Conservation (phyloP, 208 protist genomes). For the Acanthamoeba culbertsoni region DNA sequence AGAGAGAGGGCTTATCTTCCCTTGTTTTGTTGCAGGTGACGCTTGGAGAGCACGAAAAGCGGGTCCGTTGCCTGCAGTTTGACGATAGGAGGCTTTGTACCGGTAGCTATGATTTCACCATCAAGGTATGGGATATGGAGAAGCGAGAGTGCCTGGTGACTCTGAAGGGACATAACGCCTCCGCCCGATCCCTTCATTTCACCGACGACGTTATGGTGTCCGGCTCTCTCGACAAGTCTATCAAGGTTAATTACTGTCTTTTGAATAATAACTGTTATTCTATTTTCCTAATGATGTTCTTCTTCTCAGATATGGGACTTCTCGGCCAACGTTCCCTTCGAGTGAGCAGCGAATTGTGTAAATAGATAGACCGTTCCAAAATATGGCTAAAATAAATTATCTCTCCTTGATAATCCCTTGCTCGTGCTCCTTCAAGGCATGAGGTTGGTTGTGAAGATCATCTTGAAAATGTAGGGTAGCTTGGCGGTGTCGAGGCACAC, state of each 20-base stretch:
- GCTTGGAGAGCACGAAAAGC: background rate
- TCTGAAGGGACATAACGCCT: slow-evolving; percentile 25
- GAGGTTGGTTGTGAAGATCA: slow-evolving; percentile 81
- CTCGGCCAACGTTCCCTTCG: slow-evolving; percentile 22
- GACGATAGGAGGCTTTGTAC: background rate
- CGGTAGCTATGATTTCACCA: slow-evolving; percentile 46
- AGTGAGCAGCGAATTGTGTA: background rate
- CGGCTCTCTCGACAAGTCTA: slow-evolving; percentile 42
- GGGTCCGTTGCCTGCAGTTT: slow-evolving; percentile 10
- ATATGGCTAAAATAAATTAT: background rate
- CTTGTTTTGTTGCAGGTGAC: background rate
- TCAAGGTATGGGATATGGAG: slow-evolving; percentile 36
- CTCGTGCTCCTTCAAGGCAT: background rate
- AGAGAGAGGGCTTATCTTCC: too few relatives aligned
- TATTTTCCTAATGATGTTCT: background rate
- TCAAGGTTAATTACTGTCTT: slow-evolving; percentile 3
- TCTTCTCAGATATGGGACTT: slow-evolving; percentile 7
- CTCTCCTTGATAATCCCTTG: background rate
- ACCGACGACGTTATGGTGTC: slow-evolving; percentile 11
- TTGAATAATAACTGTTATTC: background rate
- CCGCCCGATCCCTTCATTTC: slow-evolving; percentile 45
- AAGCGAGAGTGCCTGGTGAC: background rate
- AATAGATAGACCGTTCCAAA: background rate
- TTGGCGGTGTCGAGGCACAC: slow-evolving; percentile 89
- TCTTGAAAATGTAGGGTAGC: slow-evolving; percentile 88